Base-by-base conservation (phyloP, 164 flowering plant genomes). In the Tetracentron sinense region DNA sequence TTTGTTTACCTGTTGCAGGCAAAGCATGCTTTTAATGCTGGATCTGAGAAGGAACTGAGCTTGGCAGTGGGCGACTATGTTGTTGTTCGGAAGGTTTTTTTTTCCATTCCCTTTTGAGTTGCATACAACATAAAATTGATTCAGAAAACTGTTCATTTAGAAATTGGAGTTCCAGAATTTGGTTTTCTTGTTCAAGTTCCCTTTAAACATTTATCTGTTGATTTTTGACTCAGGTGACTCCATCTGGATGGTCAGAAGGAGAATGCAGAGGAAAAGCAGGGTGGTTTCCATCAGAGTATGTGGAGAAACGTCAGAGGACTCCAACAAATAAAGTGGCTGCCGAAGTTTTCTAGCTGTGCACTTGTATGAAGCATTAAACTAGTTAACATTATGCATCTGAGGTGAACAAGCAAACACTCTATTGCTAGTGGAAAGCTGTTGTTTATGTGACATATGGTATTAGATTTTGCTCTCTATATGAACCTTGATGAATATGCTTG, bases 211-310 rank as follows among this genome's bases (percentile, higher is more conserved):
- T 4, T n/a, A 7, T 52, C 7, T 28, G 31, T n/a, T n/a, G n/a
- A n/a, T n/a, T n/a, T n/a, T 42, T 26, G 57, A 42, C 22, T 33
- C 85, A 89, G 97, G 86, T 86, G 67, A 81, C 73, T 62, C 73
- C 82, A 56, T 67, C 88, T 1, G 97, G 97, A 61, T 92, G 97
- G 97, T 78, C 96, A 15, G 97, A 92, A 80, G 96, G 97, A 60
- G 97, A 92, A 73, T 86, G 96, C 77, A 80, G 71, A 75, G 96
- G 97, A 20, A 83, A 75, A 73, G 83, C 85, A 7, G 96, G 97
- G 27, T 92, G 97, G 97, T 92, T 92, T 73, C 97, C 97, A 29
- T 81, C 88, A 28, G 81, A 76, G 12, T 86, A 76, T 67, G 89
- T 86, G 55, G 90, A 79, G 78, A 86, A 77, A 77, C 92, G 96